These are phyloP conservation scores for Xylona heveae DNA, from an alignment of 495 filamentous ascomycete species.

Conservation along the genomic window DNA sequence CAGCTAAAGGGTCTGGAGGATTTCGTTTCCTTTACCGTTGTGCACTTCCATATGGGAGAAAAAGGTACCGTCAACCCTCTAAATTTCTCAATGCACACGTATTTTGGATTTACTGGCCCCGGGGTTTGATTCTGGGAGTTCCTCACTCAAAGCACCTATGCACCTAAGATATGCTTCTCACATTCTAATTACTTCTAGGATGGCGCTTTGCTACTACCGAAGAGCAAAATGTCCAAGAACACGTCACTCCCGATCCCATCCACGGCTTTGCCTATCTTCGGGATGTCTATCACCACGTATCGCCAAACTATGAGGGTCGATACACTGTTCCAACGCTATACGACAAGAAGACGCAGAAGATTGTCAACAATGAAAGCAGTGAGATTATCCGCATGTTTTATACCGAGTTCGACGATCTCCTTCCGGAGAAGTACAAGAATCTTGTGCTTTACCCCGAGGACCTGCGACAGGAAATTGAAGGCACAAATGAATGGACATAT, in stretches of 20 bases:
- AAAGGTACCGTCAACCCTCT: conserved; percentile 23
- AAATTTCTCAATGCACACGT: too few species aligned
- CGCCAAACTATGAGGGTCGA: conserved; percentile 34
- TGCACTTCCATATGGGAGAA: conserved; percentile 45
- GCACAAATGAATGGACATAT: conserved; percentile 65
- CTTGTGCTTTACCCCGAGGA: conserved; percentile 40
- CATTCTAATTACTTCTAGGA: conserved; percentile 2
- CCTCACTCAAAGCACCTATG: not conserved
- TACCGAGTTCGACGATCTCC: conserved; percentile 48
- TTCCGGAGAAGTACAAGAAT: conserved; percentile 36
- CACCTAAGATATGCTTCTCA: too few species aligned
- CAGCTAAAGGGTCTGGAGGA: conserved; percentile 49
- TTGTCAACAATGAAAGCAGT: conserved; percentile 33
- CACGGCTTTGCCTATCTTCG: conserved; percentile 34
- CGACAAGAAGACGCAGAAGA: conserved; percentile 34
- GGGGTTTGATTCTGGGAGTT: too few species aligned
- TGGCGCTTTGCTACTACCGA: conserved; percentile 7
- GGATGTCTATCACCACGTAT: conserved; percentile 37
- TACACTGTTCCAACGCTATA: conserved; percentile 42
- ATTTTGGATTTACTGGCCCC: too few species aligned
- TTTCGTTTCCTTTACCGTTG: conserved; percentile 38
- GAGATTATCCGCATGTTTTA: conserved; percentile 54
- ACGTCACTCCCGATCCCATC: conserved; percentile 10
- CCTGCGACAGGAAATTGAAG: conserved; percentile 43
- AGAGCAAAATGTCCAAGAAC: conserved; percentile 1